A percentile compares a stretch with the other conserved stretches of the same genome.
phyloP scores from a whole-genome alignment of 1,284 basidiomycete genomes.

The Cutaneotrichosporon curvatum region DNA sequence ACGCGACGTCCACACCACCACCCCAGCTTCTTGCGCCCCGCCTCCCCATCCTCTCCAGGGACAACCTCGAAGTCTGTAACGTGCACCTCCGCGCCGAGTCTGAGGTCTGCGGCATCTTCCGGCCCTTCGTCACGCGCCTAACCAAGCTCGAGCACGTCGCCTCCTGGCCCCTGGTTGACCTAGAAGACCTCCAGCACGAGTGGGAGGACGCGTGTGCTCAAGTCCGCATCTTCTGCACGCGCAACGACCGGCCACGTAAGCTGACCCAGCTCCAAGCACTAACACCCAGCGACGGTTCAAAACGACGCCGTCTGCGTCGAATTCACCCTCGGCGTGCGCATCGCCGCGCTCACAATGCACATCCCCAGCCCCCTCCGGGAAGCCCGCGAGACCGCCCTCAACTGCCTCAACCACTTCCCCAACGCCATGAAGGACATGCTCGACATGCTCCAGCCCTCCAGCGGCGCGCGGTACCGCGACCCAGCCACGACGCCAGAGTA shows the following conservation, averaged over 20 bases:
- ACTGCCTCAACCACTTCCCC: constrained; percentile 4
- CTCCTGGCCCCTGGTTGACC: neutral
- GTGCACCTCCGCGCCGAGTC: constrained; percentile 11
- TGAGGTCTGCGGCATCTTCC: constrained; percentile 4
- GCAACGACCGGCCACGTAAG: constrained; percentile 1
- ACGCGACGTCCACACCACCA: constrained; percentile 1
- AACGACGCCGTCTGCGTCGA: constrained; percentile 9
- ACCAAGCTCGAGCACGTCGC: constrained; percentile 5
- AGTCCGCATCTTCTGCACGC: neutral
- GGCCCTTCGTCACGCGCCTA: constrained; percentile 3
- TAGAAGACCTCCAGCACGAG: neutral
- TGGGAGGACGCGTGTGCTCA: neutral
- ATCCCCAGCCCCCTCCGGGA: constrained; percentile 12
- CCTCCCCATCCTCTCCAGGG: constrained; percentile 8
- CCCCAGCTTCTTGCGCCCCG: constrained; percentile 5
- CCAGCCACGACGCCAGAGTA: constrained; percentile 2
- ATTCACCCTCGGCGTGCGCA: constrained; percentile 8
- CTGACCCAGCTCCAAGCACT: neutral
- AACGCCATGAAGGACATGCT: constrained; percentile 5
- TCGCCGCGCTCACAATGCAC: constrained; percentile 9
- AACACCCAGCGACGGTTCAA: constrained; percentile 3
- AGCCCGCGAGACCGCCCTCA: constrained; percentile 4
- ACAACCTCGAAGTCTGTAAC: constrained; percentile 9
- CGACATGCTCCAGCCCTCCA: constrained; percentile 1
- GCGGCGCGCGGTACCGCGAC: neutral